Evolutionary conservation across 768 basidiomycete species (phyloP), one percentile per base, ranked within the genome.

Genomic region (Hygrophoropsis aurantiaca): DNA sequence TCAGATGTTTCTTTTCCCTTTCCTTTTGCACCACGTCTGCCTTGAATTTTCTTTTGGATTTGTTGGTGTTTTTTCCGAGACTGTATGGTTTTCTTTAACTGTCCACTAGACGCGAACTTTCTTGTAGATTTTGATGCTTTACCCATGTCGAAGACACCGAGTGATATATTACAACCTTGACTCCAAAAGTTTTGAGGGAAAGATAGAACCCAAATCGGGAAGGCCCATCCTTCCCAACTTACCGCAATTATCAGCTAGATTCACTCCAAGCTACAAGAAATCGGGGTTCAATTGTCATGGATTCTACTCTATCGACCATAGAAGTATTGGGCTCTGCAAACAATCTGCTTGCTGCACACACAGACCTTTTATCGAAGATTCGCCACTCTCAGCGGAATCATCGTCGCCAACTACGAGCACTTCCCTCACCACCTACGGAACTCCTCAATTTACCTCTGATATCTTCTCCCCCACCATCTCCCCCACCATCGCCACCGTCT

Each of bases 81-180:
- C 57, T 90, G 78, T 42, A 98, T 97, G 16, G 83, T 81, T 54
- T 90, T 87, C 60, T 91, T 90, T 44, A 98, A 81, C 60, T 87
- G 84, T 1, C 94, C 94, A 49, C 88, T 91, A 3, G 89, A 74
- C 8, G 85, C 88, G 56, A 94, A 94, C 70, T 94, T 93, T 61
- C 85, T 84, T 10, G 87, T 87, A 0, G 90, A 81, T 67, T 94
- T 94, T 32, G 80, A 70, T 16, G 83, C 80, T 56, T 87, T 91
- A 20, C 68, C 78, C 80, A 81, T 79, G 25, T 30, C 27, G 6
- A 13, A 6, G 27, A 13, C 7, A 7, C 13, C 13, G 27, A 7
- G 27, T 6, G 7, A 6, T 30, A 6, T 6, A 13, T 6, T 13
- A 13, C 27, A 30, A 30, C 27, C 13, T 6, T 13, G 13, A 30